A percentile compares a stretch with the other conserved stretches of the same genome.
Evolutionary conservation across 2,329 filamentous ascomycete species (phyloP).

Genomic region (Fulvia fulva): DNA sequence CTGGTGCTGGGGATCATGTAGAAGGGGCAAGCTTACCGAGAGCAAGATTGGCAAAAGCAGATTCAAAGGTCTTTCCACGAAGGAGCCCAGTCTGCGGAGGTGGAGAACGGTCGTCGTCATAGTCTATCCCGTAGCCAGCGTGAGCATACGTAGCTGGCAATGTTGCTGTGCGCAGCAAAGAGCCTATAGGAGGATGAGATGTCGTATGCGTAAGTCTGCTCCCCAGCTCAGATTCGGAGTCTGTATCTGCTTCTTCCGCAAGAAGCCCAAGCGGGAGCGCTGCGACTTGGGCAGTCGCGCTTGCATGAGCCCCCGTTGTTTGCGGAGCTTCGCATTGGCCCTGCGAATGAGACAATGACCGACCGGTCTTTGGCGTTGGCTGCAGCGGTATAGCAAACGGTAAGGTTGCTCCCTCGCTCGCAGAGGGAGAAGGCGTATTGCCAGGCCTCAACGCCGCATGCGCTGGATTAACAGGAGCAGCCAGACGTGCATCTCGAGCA

Average conservation of each 20-base stretch:
- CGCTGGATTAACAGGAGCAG: constrained; percentile 38
- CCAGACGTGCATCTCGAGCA: constrained; percentile 41
- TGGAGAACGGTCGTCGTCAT: constrained; percentile 18
- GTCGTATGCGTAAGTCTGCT: constrained; percentile 29
- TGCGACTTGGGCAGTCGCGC: constrained; percentile 18
- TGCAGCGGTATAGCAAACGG: constrained; percentile 85
- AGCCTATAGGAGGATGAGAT: constrained; percentile 31
- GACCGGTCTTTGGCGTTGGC: constrained; percentile 85
- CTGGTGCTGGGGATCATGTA: not conserved
- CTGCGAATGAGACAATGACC: constrained; percentile 91
- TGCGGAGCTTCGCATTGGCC: constrained; percentile 28
- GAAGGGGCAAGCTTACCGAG: constrained; percentile 24
- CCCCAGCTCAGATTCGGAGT: constrained; percentile 24
- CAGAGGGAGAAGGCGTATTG: constrained; percentile 35
- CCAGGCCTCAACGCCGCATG: constrained; percentile 23
- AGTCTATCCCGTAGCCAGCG: constrained; percentile 18
- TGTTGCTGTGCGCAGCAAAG: constrained; percentile 31
- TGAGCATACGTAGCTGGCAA: constrained; percentile 25
- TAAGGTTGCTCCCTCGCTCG: constrained; percentile 47
- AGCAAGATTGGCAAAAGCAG: constrained; percentile 27
- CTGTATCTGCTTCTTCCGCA: constrained; percentile 29
- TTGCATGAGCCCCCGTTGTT: constrained; percentile 11
- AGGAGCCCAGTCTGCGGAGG: constrained; percentile 10
- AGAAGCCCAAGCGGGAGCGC: constrained; percentile 29
- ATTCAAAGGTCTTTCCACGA: constrained; percentile 24